Evolutionary conservation across 768 basidiomycete species (phyloP).

Genomic region (Rhodotorula toruloides): DNA sequence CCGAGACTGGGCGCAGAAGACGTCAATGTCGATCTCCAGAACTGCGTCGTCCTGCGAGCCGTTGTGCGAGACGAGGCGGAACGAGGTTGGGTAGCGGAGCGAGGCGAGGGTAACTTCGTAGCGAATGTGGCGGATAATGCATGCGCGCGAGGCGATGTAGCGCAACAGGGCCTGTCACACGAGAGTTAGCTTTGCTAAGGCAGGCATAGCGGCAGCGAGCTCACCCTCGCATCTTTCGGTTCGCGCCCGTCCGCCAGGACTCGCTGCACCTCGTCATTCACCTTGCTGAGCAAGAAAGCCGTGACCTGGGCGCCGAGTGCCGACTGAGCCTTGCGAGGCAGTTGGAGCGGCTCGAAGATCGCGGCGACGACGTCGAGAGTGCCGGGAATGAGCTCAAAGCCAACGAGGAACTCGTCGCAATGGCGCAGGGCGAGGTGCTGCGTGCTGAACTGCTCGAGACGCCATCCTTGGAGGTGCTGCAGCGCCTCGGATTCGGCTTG

Average conservation of each 20-base stretch:
- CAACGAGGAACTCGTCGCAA: constrained; percentile 32
- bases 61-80: background rate
- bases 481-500: constrained; percentile 40
- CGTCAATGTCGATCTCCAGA: constrained; percentile 1
- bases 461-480: constrained; percentile 40
- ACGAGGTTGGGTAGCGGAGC: constrained; percentile 13
- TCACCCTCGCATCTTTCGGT: constrained; percentile 9
- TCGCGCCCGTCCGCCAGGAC: background rate
- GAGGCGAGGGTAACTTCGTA: constrained; percentile 20
- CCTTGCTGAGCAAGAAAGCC: constrained; percentile 9
- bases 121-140: constrained; percentile 20
- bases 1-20: background rate
- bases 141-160: constrained; percentile 2
- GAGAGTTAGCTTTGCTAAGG: background rate
- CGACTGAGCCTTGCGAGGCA: background rate
- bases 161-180: constrained; percentile 6
- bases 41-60: background rate
- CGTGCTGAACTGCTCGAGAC: constrained; percentile 16
- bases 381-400: constrained; percentile 6
- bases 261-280: background rate
- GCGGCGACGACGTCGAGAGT: background rate
- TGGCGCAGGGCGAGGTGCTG: constrained; percentile 17
- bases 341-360: background rate
- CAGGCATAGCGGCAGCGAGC: background rate
- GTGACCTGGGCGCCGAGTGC: constrained; percentile 20